Evolutionary conservation across 2,329 filamentous ascomycete species (phyloP).

Genomic region (Penicillium sp.): DNA sequence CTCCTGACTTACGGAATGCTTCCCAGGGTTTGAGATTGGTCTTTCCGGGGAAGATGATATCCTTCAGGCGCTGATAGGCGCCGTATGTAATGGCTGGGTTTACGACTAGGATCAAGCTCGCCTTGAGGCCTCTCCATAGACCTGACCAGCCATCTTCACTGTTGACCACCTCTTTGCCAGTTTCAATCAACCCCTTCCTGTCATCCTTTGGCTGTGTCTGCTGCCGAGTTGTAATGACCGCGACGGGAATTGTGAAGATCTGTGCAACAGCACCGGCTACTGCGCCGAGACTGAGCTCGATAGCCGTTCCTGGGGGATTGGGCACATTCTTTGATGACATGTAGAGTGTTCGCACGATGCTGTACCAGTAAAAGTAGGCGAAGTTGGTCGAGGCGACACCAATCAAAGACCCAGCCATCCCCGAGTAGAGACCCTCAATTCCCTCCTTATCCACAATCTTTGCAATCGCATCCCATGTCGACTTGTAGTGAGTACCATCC

Average conservation of each 20-base stretch:
- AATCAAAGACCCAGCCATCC: slow-evolving; percentile 82
- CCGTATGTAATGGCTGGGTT: slow-evolving; percentile 98
- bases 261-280: slow-evolving; percentile 89
- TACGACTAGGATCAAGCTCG: slow-evolving; percentile 90
- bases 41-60: slow-evolving; percentile 77
- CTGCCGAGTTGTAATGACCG: slow-evolving; percentile 93
- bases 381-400: slow-evolving; percentile 98
- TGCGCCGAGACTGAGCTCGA: slow-evolving; percentile 84
- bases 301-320: slow-evolving; percentile 74
- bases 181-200: slow-evolving; percentile 83
- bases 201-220: slow-evolving; percentile 88
- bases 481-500: slow-evolving; percentile 74
- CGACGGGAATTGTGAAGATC: slow-evolving; percentile 93
- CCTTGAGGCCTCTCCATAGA: slow-evolving; percentile 93
- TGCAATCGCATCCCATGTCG: slow-evolving; percentile 83
- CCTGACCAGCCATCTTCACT: slow-evolving; percentile 89
- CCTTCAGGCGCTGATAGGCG: slow-evolving; percentile 87
- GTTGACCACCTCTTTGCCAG: slow-evolving; percentile 84
- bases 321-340: slow-evolving; percentile 61
- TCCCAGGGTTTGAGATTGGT: slow-evolving; percentile 78
- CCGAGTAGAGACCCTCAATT: slow-evolving; percentile 80
- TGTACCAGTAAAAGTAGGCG: slow-evolving; percentile 99
- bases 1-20: slow-evolving; percentile 76
- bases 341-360: slow-evolving; percentile 82
- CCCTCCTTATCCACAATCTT: slow-evolving; percentile 86